Percentiles rank a stretch among this genome's conserved stretches.
phyloP scores from a whole-genome alignment of 2,329 filamentous ascomycete genomes.

The Exophiala spinifera region DNA sequence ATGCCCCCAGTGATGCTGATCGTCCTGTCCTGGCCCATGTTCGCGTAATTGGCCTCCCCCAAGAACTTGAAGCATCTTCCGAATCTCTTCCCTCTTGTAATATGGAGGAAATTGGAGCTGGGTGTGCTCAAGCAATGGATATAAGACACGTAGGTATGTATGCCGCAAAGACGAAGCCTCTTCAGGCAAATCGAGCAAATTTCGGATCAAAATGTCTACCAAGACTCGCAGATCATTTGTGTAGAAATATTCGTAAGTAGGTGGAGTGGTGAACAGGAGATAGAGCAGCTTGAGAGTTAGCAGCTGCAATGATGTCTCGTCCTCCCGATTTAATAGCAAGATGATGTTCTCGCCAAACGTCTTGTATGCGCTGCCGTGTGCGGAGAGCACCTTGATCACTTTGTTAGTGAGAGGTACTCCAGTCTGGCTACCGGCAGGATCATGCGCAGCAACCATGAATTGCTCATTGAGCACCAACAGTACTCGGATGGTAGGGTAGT shows the following conservation, averaged over 20 bases:
- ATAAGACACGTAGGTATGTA: constrained; percentile 89
- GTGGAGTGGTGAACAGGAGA: constrained; percentile 85
- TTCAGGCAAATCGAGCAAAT: constrained; percentile 90
- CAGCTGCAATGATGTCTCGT: constrained; percentile 87
- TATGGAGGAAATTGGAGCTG: constrained; percentile 82
- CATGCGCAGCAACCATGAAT: constrained; percentile 78
- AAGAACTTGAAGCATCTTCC: constrained; percentile 71
- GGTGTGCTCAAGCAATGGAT: constrained; percentile 85
- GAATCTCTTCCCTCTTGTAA: constrained; percentile 86
- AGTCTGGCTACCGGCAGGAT: constrained; percentile 38
- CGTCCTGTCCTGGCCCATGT: constrained; percentile 30
- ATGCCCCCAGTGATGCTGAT: constrained; percentile 44
- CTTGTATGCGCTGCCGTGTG: constrained; percentile 76
- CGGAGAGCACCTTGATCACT: constrained; percentile 84
- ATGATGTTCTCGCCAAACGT: constrained; percentile 99
- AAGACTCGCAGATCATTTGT: constrained; percentile 94
- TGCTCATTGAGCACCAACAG: constrained; percentile 95
- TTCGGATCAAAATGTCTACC: constrained; percentile 92
- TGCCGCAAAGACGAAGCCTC: constrained; percentile 73
- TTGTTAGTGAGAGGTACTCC: constrained; percentile 73
- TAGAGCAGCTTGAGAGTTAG: constrained; percentile 96
- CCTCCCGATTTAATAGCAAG: constrained; percentile 85
- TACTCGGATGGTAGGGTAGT: constrained; percentile 91
- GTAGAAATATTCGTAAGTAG: constrained; percentile 97
- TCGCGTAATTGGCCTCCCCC: constrained; percentile 68